A percentile compares a stretch with the other conserved stretches of the same genome.
phyloP scores from a whole-genome alignment of 1,139 yeast genomes.

The Blastobotrys proliferans region DNA sequence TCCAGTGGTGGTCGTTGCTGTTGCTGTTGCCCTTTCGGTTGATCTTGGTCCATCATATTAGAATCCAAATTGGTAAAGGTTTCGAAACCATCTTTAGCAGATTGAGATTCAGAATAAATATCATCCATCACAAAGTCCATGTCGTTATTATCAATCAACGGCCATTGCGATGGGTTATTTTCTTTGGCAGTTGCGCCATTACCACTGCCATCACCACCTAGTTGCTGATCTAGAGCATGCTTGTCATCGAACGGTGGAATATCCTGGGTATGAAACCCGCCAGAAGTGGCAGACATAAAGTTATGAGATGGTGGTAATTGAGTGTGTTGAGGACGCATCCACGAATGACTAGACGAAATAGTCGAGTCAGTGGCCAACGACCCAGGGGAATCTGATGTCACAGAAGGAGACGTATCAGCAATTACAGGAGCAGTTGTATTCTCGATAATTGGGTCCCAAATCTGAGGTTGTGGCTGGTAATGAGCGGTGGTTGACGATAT shows the following conservation, averaged over 20 bases:
- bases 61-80: slow-evolving; percentile 15
- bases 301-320: background rate
- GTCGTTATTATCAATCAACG: background rate
- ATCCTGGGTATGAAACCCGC: too few species aligned
- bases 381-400: slow-evolving; percentile 13
- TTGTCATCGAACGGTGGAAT: too few species aligned
- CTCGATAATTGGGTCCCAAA: background rate
- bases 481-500: slow-evolving; percentile 6
- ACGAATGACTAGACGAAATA: background rate
- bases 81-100: slow-evolving; percentile 18
- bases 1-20: slow-evolving; percentile 17
- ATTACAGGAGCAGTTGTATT: background rate
- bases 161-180: too few species aligned
- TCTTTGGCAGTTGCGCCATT: too few species aligned
- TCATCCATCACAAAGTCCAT: slow-evolving; percentile 1
- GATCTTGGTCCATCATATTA: background rate
- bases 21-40: background rate
- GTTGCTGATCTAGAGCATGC: too few species aligned
- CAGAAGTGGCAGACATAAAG: too few species aligned
- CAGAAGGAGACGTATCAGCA: background rate
- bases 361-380: slow-evolving; percentile 15
- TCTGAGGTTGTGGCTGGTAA: slow-evolving; percentile 1
- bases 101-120: slow-evolving; percentile 2
- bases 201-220: background rate
- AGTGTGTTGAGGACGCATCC: slow-evolving; percentile 6